Evolutionary conservation across 441 rosid genomes (phyloP).

Genomic region (Gossypium lobatum): DNA sequence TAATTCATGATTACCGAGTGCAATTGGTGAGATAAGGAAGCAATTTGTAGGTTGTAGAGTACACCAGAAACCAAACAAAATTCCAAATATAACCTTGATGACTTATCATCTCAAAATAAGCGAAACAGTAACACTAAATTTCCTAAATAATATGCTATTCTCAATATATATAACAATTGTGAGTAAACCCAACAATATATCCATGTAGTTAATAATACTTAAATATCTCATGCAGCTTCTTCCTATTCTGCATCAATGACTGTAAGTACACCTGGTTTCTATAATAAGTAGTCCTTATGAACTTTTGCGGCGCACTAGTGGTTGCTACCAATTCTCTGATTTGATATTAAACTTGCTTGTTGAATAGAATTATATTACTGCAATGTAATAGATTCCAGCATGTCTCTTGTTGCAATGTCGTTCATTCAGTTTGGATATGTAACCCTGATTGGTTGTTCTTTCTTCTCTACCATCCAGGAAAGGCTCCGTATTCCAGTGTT

Average conservation of each 20-base stretch:
- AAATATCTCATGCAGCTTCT: not conserved
- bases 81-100: not conserved
- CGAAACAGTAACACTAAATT: not conserved
- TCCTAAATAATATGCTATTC: not conserved
- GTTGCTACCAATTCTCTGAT: not conserved
- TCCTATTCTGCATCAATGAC: not conserved
- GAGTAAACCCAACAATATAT: not conserved
- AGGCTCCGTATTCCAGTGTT: slow-evolving; percentile 83
- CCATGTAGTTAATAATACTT: not conserved
- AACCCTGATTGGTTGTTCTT: slow-evolving; percentile 13
- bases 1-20: not conserved
- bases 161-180: not conserved
- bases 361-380: slow-evolving; percentile 4
- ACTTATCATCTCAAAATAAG: not conserved
- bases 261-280: not conserved
- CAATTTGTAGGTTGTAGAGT: not conserved
- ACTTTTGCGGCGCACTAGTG: not conserved
- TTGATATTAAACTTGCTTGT: not conserved
- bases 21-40: not conserved
- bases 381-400: not conserved
- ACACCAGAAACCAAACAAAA: not conserved
- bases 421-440: slow-evolving; percentile 6
- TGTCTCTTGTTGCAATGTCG: slow-evolving; percentile 1
- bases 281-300: not conserved
- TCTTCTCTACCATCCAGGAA: slow-evolving; percentile 49